Base-by-base conservation (phyloP, 345 rosid genomes). In the Microthlaspi erraticum region DNA sequence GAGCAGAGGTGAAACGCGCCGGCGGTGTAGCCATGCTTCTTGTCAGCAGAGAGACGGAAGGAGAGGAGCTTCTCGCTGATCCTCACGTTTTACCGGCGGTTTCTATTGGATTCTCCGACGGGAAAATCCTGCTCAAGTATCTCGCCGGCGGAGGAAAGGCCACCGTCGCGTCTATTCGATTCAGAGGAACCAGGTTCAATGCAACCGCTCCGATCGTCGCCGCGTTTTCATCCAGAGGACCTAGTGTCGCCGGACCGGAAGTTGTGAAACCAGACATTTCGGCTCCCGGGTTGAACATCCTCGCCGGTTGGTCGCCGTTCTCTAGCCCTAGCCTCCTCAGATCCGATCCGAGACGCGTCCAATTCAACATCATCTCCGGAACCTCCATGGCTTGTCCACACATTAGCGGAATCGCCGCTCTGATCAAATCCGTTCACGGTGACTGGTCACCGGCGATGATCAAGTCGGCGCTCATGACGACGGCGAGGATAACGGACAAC, bases 381-480 rank as follows among this genome's bases (percentile, higher is more conserved):
- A 93, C 97, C 2, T 93, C 97, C 7, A 92, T 92, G 98, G 78
- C 96, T 1, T 90, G 96, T 60, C 95, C 98, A 1, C 98, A 92
- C 62, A 74, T 87, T 8, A 83, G 86, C 52, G 98, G 98, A 69
- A 69, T 92, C 5, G 98, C 93, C 11, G 84, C 88, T 16, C 72
- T 90, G 1, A 79, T 90, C 16, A 90, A 82, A 69, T 85, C 95
- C 3, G 85, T 68, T 23, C 96, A 86, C 66, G 41, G 69, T 36
- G 77, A 85, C 29, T 93, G 97, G 97, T 90, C 98, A 3, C 87
- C 90, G 12, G 92, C 97, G 16, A 96, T 86, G 5, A 86, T 93
- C 19, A 93, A 90, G 76, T 93, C 96, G 11, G 92, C 98, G 14
- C 78, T 93, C 10, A 85, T 90, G 97, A 90, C 98, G 38, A 86